phyloP scores from a whole-genome alignment of 257 asterid species.

The Solanum ahanhuiri region DNA sequence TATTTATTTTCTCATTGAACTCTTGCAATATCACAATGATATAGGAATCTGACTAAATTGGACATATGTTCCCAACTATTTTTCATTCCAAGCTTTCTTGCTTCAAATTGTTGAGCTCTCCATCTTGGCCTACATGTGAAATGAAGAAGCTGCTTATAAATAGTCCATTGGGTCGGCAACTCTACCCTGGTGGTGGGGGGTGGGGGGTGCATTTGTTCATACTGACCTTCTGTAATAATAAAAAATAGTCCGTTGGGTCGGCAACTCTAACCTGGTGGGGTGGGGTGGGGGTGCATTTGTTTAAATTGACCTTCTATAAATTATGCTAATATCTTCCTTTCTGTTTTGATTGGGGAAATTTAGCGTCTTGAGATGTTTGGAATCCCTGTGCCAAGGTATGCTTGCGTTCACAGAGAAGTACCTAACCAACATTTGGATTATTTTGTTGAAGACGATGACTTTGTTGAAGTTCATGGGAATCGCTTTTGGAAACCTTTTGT shows the following conservation, averaged over 20 bases:
- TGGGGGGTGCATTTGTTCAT: not conserved
- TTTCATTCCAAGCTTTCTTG: not conserved
- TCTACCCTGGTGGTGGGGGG: not conserved
- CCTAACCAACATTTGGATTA: slow-evolving; percentile 80
- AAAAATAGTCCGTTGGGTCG: not conserved
- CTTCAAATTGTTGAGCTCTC: not conserved
- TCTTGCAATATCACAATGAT: not conserved
- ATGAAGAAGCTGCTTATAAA: not conserved
- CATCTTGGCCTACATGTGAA: not conserved
- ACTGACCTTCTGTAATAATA: not conserved
- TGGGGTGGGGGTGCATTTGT: not conserved
- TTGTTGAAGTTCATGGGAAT: slow-evolving; percentile 79
- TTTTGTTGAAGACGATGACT: slow-evolving; percentile 92
- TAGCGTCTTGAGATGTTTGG: slow-evolving; percentile 85
- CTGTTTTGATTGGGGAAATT: slow-evolving; percentile 3
- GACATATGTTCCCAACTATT: not conserved
- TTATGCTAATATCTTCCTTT: not conserved
- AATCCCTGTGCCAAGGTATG: slow-evolving; percentile 88
- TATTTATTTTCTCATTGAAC: not conserved
- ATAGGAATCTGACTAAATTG: not conserved
- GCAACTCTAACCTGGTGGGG: not conserved
- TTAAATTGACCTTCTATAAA: not conserved
- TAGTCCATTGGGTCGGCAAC: not conserved
- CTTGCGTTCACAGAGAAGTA: slow-evolving; percentile 69
- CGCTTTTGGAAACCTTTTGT: slow-evolving; percentile 96